Evolutionary conservation across 23 red algal genomes (phyloP), one percentile per base, ranked within the genome.

Genomic region (Gracilaria vermiculophylla): DNA sequence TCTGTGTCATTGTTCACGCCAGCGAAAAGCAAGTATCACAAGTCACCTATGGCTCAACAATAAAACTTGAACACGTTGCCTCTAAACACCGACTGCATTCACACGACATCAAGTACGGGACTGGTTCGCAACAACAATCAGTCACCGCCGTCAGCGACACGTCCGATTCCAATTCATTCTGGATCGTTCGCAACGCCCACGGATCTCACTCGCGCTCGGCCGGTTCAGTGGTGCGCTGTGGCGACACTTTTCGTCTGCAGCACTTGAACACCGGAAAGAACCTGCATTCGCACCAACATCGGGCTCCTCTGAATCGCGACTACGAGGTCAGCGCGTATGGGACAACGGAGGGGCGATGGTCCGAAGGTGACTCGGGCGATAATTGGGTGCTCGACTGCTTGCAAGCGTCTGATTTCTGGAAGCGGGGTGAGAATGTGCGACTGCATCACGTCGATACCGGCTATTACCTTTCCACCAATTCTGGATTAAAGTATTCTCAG

Each of bases 1-100:
- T 34, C 28, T 64, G 12, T 34, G 4, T 36, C 1, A 64, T 1
- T 34, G 29, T 64, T 3, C 35, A 31, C 17, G 40, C 37, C 11
- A 76, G 48, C 17, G 88, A 92, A 16, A 61, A 35, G 48, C n/a
- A 56, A 24, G 67, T 95, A 34, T 1, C 84, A n/a, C 42, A 51
- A 12, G 89, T 99, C 1, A 92, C 97, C 2, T 99, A 95, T 76
- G 87, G 86, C 8, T 99, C 97, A 27, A 70, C 86, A 1, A 94
- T 99, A 34, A 99, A 99, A 60, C 93, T 99, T 9, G 90, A 81
- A 86, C 97, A 99, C 87, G 78, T 82, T 44, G 25, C 85, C 5
- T 93, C 88, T 10, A 88, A 81, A n/a, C 70, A 83, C 29, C 75
- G 97, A n/a, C 90, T 99, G 10, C 83, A 95, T 48, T 99, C 97